These are phyloP conservation scores for Pelagophyceae sp. DNA, from an alignment of 352 stramenopile genomes.

Conservation along the genomic window DNA sequence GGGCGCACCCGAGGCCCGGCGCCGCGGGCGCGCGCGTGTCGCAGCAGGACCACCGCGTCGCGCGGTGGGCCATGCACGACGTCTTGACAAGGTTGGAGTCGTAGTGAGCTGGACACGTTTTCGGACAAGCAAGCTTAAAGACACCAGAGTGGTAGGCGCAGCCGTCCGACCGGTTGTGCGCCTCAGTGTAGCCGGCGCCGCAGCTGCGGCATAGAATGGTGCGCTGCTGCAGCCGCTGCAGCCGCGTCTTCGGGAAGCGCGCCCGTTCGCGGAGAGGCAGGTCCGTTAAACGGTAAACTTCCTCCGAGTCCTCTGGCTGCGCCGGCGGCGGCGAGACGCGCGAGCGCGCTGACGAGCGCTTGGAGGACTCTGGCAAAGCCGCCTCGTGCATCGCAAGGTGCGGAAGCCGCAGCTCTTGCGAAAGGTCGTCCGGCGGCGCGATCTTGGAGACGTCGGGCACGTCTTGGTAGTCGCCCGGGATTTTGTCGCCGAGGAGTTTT, in stretches of 20 bases:
- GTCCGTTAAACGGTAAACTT: constrained; percentile 14
- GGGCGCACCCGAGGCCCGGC: constrained; percentile 30
- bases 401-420: too few species aligned
- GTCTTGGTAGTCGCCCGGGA: not conserved
- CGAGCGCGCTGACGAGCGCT: not conserved
- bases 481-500: not conserved
- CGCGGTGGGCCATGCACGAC: constrained; percentile 39
- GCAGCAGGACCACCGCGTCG: constrained; percentile 39
- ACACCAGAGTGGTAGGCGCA: constrained; percentile 37
- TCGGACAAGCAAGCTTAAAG: constrained; percentile 31
- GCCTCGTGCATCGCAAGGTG: too few species aligned
- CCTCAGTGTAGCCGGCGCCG: constrained; percentile 32
- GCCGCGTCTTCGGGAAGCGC: constrained; percentile 29
- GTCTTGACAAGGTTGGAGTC: constrained; percentile 28
- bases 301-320: constrained; percentile 19
- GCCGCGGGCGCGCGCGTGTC: constrained; percentile 30
- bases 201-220: constrained; percentile 32
- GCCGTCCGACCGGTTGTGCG: constrained; percentile 31
- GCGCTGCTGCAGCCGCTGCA: constrained; percentile 31
- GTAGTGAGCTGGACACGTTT: constrained; percentile 24
- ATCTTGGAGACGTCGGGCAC: not conserved
- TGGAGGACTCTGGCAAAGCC: not conserved
- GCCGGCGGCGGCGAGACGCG: not conserved
- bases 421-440: not conserved
- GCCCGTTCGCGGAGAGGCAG: constrained; percentile 11